These are phyloP conservation scores for Fagus crenata DNA, from an alignment of 306 rosid genomes.

Conservation along the genomic window DNA sequence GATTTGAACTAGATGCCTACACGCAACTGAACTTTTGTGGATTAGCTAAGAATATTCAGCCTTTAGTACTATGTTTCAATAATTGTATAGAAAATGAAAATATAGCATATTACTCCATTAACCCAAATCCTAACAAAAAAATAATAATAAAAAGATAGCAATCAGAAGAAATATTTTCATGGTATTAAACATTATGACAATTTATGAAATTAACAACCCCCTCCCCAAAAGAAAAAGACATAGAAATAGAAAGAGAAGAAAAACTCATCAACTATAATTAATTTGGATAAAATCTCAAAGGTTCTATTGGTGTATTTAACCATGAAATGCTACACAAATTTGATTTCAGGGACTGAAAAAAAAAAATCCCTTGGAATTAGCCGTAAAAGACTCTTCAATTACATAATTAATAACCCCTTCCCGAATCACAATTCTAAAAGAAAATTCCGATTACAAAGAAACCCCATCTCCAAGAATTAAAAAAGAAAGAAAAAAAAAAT, in stretches of 20 bases:
- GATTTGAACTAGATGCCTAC: slow-evolving; percentile 7
- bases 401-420: background rate
- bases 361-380: background rate
- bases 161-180: no score
- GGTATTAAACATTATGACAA: no score
- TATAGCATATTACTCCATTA: no score
- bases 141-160: no score
- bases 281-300: background rate
- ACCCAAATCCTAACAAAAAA: no score
- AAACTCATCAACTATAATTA: background rate
- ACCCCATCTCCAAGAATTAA: background rate
- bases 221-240: no score
- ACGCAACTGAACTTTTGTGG: background rate
- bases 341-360: background rate
- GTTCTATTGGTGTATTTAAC: background rate
- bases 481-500: background rate
- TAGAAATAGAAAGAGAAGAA: background rate
- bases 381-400: background rate
- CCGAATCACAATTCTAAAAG: background rate
- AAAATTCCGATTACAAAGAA: background rate
- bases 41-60: background rate
- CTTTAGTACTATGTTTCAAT: background rate
- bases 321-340: background rate
- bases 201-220: no score
- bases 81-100: no score